Conservation (phyloP, 306 rosid genomes). For the Prunus mume region DNA sequence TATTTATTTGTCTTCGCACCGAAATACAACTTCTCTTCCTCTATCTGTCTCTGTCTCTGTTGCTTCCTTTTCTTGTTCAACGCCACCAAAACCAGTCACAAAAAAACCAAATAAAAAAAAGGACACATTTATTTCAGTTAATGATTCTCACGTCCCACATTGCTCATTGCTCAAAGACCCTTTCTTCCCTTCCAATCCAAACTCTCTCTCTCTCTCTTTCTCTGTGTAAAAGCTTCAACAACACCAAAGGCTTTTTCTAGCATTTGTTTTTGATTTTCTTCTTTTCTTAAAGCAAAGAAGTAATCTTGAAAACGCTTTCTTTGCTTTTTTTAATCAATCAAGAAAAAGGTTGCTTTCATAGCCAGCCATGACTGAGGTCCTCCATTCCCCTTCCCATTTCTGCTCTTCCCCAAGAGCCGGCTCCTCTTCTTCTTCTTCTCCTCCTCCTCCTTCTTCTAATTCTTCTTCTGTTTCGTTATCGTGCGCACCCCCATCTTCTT, state of each 20-base stretch:
- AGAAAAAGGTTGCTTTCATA: constrained; percentile 38
- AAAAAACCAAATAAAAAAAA: neutral
- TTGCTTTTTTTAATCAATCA: constrained; percentile 34
- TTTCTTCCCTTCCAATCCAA: constrained; percentile 27
- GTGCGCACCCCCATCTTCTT: constrained; percentile 19
- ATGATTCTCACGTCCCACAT: constrained; percentile 66
- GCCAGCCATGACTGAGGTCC: constrained; percentile 85
- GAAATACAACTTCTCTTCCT: neutral
- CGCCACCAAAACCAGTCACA: constrained; percentile 31
- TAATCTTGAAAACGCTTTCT: constrained; percentile 15
- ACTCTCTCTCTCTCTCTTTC: constrained; percentile 18
- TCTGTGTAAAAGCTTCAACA: neutral
- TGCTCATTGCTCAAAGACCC: neutral
- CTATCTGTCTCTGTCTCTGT: neutral
- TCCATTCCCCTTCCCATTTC: constrained; percentile 57
- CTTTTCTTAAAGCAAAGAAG: constrained; percentile 12
- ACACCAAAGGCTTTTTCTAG: constrained; percentile 12
- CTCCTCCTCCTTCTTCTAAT: constrained; percentile 22
- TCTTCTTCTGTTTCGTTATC: constrained; percentile 15
- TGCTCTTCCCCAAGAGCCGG: constrained; percentile 37
- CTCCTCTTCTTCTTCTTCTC: constrained; percentile 44
- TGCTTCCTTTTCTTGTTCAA: constrained; percentile 32
- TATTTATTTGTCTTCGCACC: constrained; percentile 15
- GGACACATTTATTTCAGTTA: constrained; percentile 15
- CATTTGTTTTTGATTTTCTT: neutral